Evolutionary conservation across 768 basidiomycete species (phyloP).

Genomic region (Rhizopogon vinicolor): DNA sequence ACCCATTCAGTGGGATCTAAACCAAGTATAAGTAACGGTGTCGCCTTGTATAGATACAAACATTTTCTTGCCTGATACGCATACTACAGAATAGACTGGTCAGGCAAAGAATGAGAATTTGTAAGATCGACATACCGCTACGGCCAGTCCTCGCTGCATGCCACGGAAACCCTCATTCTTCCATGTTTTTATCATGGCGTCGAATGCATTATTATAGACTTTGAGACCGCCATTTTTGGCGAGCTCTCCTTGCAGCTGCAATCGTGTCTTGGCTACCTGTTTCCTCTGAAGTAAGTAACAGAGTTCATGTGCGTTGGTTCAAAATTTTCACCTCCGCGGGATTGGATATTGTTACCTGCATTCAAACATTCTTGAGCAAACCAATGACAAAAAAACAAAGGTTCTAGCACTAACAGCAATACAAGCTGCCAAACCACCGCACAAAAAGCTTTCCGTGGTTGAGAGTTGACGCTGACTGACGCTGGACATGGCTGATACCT

Average conservation of each 20-base stretch:
- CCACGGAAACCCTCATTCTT: constrained; percentile 85
- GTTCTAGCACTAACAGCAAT: constrained; percentile 63
- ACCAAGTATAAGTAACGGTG: background rate
- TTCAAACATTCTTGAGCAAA: background rate
- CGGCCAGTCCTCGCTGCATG: constrained; percentile 86
- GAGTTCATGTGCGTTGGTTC: background rate
- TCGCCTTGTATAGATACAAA: background rate
- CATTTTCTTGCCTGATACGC: constrained; percentile 71
- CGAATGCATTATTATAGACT: constrained; percentile 88
- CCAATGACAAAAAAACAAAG: background rate
- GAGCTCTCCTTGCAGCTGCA: constrained; percentile 95
- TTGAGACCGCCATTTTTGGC: constrained; percentile 63
- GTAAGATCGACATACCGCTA: constrained; percentile 60
- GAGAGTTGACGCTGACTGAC: constrained; percentile 42
- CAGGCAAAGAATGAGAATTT: constrained; percentile 8
- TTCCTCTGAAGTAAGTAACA: background rate
- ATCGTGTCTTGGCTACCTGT: constrained; percentile 84
- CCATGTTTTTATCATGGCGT: constrained; percentile 86
- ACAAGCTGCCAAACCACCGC: constrained; percentile 89
- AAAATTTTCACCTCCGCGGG: constrained; percentile 46
- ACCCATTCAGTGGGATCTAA: constrained; percentile 90
- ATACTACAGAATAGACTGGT: constrained; percentile 50
- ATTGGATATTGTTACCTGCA: constrained; percentile 56
- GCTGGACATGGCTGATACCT: background rate
- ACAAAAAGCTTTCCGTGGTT: constrained; percentile 77